Evolutionary conservation across 768 basidiomycete genomes (phyloP), one percentile per base, ranked within the genome.

Genomic region (Myochromella boudieri): DNA sequence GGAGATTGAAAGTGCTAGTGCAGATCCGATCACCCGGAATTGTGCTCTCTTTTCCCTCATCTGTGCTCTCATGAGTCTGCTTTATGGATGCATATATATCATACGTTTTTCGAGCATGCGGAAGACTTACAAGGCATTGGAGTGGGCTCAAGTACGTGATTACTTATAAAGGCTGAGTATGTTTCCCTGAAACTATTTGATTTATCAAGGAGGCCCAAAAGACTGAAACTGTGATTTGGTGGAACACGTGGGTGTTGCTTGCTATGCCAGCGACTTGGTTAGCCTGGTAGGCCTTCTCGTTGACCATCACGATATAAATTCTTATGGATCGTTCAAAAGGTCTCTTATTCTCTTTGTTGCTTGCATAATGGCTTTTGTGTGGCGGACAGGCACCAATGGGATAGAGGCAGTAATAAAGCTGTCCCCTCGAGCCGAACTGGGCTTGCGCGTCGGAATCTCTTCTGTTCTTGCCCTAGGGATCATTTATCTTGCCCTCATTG

Each of bases 31-130:
- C 12, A 82, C 77, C 3, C 76, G 85, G 38, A 83, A 79, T 2
- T 66, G 77, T 0, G 80, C 84, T 0, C 64, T 87, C 3, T 58
- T 85, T 20, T 85, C 84, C 2, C 64, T 88, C n/a, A 68, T 81
- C 0, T 85, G 77, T 26, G 81, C 83, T 3, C 55, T 87, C 48
- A 81, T 87, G 78, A 87, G 84, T 53, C 67, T 88, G 15, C 75
- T 76, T 3, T 89, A 80, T 56, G 86, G 86, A 0, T 86, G 87
- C 52, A 73, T 85, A 41, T 89, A 85, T 61, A 87, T 85, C 10
- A 69, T 88, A 14, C 70, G 84, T 18, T 88, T 88, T 49, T 77
- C 78, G 6, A 79, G 76, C 0, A 88, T 89, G 86, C 71, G 78
- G 29, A 83, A 73, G 50, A 85, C 87, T 79, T 71, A 80, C 54